Base-by-base conservation (phyloP, 768 basidiomycete genomes). In the Agrocybe pediades region DNA sequence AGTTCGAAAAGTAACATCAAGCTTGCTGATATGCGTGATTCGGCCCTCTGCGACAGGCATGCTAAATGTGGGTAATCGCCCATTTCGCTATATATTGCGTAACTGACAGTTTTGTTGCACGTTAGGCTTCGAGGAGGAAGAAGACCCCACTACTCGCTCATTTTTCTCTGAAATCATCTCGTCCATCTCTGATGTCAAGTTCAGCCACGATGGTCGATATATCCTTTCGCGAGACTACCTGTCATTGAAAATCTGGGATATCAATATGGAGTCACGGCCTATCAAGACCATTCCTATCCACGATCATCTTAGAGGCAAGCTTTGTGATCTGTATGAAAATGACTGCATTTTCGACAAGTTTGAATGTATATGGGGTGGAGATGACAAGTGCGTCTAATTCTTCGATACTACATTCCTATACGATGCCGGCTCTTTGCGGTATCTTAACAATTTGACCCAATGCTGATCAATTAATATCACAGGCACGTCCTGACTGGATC, bases 271-370 rank as follows among this genome's bases (percentile, higher is more conserved):
- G 74, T 87, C 86, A 59, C 85, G 89, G 63, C 97, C 97, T 13
- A 75, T 99, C 55, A 96, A 97, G 77, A 98, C 95, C 11, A 98
- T 99, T 70, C 90, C 94, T 48, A 98, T 99, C 64, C 97, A 99
- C 67, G 97, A 99, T 63, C 96, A 98, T 71, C 80, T 99, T 41
- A 87, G 96, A 48, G 92, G 92, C 50, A 99, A 98, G 71, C 85
- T 99, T 7, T 99, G 97, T 71, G 97, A 99, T 71, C 74, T 98
- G 58, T 99, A 99, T 67, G 97, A 99, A 78, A 99, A 98, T 65
- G 97, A 99, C 66, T 98, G 97, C 73, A 99, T 99, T 66, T 99
- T 98, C 69, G 97, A 99, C 80, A 98, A 98, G 73, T 99, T 98
- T 62, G 97, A 99, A 74, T 98, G 97, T 69, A 89, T 92, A 19